phyloP scores from a whole-genome alignment of 345 rosid genomes.

The Ceriops tagal region DNA sequence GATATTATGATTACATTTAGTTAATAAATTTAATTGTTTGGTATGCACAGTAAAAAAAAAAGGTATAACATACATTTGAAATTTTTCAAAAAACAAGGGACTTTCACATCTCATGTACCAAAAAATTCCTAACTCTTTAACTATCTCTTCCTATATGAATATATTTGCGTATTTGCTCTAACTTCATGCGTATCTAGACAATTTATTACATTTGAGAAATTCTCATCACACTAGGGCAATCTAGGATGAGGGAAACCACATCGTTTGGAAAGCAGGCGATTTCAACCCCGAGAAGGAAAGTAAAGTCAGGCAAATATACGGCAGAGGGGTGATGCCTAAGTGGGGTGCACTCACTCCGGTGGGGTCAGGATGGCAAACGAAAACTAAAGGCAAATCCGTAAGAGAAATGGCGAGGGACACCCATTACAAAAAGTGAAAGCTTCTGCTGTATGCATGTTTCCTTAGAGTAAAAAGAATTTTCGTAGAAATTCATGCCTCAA shows the following conservation, averaged over 20 bases:
- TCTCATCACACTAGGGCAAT: too few species aligned
- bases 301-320: background rate
- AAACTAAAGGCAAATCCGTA: slow-evolving; percentile 2
- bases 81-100: too few species aligned
- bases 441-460: background rate
- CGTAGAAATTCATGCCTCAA: slow-evolving; percentile 26
- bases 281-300: slow-evolving; percentile 21
- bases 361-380: background rate
- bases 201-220: too few species aligned
- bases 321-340: background rate
- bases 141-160: too few species aligned
- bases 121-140: too few species aligned
- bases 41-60: too few species aligned
- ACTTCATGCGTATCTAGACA: too few species aligned
- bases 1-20: too few species aligned
- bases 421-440: slow-evolving; percentile 33
- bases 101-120: too few species aligned
- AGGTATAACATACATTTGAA: too few species aligned
- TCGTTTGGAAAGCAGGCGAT: background rate
- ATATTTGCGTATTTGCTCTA: too few species aligned
- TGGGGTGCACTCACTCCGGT: background rate
- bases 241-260: background rate
- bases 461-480: background rate
- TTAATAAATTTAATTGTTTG: too few species aligned
- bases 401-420: slow-evolving; percentile 16